Base-by-base conservation (phyloP, 768 basidiomycete species). In the Phaffia tasmanica region DNA sequence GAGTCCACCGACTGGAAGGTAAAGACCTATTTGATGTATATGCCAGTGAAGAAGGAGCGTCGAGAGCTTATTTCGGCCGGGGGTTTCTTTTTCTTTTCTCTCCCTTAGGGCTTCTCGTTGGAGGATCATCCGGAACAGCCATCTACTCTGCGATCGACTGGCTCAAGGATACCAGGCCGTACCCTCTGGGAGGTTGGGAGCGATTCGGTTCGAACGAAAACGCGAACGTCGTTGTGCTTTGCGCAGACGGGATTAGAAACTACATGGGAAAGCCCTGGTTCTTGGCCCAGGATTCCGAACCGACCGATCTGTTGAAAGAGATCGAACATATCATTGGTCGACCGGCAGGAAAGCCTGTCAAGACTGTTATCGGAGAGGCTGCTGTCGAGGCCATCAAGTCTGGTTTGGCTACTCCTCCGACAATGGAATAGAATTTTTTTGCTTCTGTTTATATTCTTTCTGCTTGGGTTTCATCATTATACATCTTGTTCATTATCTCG, bases 211-310 rank as follows among this genome's bases (percentile, higher is more conserved):
- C 83, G 66, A 84, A 83, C 0, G 79, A 82, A 56, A 91, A 87
- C 16, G 79, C 80, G 76, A 99, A 98, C 72, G 89, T 95, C 8
- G 89, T 99, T 0, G 81, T 97, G 0, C 71, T 99, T 32, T 78
- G 95, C 11, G 84, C 95, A 48, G 95, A 99, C 73, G 91, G 92
- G 1, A 85, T 95, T 63, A 83, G 91, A 71, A 94, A 94, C 75
- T 94, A 94, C 74, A 92, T 94, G 84, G 87, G 86, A 78, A 93
- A 91, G 73, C 82, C 85, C 15, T 94, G 91, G 91, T 93, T 93
- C 78, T 76, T 90, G 35, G 35, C 35, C 35, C 35, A 42, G 35
- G 35, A 42, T 42, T 42, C 35, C 11, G 35, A 42, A 42, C 35
- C 35, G 35, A 42, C 35, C 11, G 35, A 42, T 42, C 35, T 42